These are phyloP conservation scores for Acidiella bohemica DNA, from an alignment of 495 filamentous ascomycete genomes.

Conservation along the genomic window DNA sequence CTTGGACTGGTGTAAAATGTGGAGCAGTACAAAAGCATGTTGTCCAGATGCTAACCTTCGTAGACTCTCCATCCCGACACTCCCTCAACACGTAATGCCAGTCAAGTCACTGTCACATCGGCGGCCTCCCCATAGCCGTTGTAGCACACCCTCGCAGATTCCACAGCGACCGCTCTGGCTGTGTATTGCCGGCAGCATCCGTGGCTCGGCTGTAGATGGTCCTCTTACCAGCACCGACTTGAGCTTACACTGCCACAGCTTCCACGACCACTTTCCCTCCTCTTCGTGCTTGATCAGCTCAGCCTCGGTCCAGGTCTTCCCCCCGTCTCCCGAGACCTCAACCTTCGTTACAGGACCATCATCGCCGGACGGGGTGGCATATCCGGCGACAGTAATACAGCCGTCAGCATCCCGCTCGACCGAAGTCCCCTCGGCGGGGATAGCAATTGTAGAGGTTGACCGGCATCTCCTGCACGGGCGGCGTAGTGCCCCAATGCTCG, in stretches of 20 bases:
- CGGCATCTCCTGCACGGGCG: constrained; percentile 29
- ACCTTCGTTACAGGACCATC: constrained; percentile 41
- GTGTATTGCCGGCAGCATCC: constrained; percentile 39
- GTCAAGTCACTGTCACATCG: constrained; percentile 26
- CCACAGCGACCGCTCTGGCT: constrained; percentile 37
- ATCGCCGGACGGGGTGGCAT: constrained; percentile 42
- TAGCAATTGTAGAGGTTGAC: constrained; percentile 40
- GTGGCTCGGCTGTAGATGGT: constrained; percentile 40
- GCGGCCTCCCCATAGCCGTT: constrained; percentile 45
- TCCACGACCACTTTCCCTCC: constrained; percentile 39
- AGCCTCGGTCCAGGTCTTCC: constrained; percentile 38
- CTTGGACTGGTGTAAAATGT: constrained; percentile 6
- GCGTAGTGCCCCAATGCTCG: constrained; percentile 28
- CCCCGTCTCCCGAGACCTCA: constrained; percentile 39
- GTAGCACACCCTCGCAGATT: constrained; percentile 49
- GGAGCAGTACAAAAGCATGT: neutral
- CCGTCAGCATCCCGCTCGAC: constrained; percentile 30
- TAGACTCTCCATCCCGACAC: too few species aligned
- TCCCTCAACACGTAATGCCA: too few species aligned
- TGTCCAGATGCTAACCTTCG: too few species aligned
- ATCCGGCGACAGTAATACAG: constrained; percentile 37
- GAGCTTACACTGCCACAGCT: constrained; percentile 34
- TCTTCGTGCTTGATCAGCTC: constrained; percentile 18
- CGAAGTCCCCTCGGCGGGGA: constrained; percentile 32
- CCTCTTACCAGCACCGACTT: constrained; percentile 21